Base-by-base conservation (phyloP, 176 grass and related monocot species). In the Musa beccarii region DNA sequence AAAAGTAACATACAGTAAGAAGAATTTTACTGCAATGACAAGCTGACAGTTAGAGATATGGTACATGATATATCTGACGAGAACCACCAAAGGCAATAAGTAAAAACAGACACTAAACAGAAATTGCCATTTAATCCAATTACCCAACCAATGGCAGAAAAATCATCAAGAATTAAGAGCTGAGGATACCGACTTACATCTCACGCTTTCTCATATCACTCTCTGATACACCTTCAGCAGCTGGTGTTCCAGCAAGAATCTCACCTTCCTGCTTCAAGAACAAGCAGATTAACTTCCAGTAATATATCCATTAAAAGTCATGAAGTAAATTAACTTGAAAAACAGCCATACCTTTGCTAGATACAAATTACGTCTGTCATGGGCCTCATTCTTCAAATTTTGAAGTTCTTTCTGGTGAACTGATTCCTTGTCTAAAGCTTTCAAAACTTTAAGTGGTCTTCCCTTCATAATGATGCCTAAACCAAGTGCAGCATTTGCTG, bases 381-480 rank as follows among this genome's bases (percentile, higher is more conserved):
- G 88, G 52, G 91, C 75, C 81, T 91, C 90, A 70, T 76, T 78
- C 57, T 89, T 98, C 54, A 66, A 61, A 80, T 87, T 98, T 17
- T 98, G 84, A 49, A 89, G 72, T 80, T 86, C 84, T 78, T 86
- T 98, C 69, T 87, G 89, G 52, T 93, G 86, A 93, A 90, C 86
- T 11, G 95, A 85, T 69, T 98, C 90, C 79, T 93, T 91, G 59
- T 93, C 82, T 54, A 98, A 74, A 15, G 95, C 95, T 71, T 85
- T 89, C 72, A 90, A 85, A 19, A 98, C 84, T 83, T 78, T 91
- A 66, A 98, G 75, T 76, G 80, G 15, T 43, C 90, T 85, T 69
- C 88, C 92, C 76, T 93, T 98, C 54, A 98, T 84, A 74, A 91
- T 79, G 74, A 97, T 93, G 51, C 94, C 94, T 54, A 98, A 84